phyloP scores from a whole-genome alignment of 371 early-diverging fungal genomes.

The Mucor ambiguus region DNA sequence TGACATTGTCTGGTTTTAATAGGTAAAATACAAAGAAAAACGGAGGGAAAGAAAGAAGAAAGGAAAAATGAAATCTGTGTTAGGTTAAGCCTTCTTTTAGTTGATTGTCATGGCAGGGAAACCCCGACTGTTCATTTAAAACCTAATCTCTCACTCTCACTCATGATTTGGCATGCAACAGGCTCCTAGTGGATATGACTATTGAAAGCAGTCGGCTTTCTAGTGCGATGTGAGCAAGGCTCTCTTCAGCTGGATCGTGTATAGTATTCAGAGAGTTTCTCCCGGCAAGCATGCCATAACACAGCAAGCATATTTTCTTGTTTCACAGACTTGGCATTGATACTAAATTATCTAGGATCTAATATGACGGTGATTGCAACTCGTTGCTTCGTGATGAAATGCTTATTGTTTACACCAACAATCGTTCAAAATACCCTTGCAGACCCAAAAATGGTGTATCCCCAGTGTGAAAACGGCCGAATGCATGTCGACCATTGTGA shows the following conservation, averaged over 20 bases:
- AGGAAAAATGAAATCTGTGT: not conserved
- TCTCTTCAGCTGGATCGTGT: too few species aligned
- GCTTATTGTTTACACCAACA: too few species aligned
- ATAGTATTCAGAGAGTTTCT: not conserved
- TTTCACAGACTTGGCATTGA: not conserved
- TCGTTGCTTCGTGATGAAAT: too few species aligned
- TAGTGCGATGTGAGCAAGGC: too few species aligned
- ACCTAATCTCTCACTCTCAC: not conserved
- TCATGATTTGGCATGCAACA: not conserved
- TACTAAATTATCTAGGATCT: too few species aligned
- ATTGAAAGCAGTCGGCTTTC: too few species aligned
- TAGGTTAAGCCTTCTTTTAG: not conserved
- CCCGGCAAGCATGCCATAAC: not conserved
- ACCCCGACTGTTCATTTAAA: not conserved
- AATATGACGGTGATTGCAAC: too few species aligned
- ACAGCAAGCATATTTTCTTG: not conserved
- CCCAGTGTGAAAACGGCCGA: too few species aligned
- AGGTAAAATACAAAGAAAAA: not conserved
- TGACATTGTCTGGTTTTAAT: slow-evolving; percentile 10
- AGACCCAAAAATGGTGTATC: too few species aligned
- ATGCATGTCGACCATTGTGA: too few species aligned
- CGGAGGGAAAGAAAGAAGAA: not conserved
- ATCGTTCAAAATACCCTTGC: too few species aligned
- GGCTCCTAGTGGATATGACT: too few species aligned
- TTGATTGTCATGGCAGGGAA: not conserved